These are phyloP conservation scores for Globisporangium nodosum DNA, from an alignment of 352 stramenopile genomes.

Conservation along the genomic window DNA sequence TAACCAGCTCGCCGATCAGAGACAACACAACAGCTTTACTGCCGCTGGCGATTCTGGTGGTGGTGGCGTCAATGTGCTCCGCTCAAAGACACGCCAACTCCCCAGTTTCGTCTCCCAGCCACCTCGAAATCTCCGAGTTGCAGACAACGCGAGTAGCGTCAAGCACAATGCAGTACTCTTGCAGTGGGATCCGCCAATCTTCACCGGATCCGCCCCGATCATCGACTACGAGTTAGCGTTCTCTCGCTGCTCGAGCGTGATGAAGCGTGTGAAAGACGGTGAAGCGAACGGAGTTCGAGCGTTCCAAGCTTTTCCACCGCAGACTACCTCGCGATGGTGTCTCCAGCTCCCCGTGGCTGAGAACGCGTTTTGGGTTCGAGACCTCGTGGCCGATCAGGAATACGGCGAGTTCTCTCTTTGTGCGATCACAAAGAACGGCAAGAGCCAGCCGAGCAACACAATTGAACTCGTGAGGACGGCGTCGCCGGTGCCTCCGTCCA, in stretches of 20 bases:
- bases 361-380: slow-evolving; percentile 36
- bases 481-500: slow-evolving; percentile 27
- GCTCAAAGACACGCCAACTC: background rate
- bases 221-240: slow-evolving; percentile 63
- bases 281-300: background rate
- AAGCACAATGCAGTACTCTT: slow-evolving; percentile 40
- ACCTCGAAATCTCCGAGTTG: slow-evolving; percentile 48
- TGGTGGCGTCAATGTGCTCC: background rate
- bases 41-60: background rate
- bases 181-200: slow-evolving; percentile 62
- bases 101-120: slow-evolving; percentile 55
- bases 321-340: slow-evolving; percentile 50
- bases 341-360: slow-evolving; percentile 34
- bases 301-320: slow-evolving; percentile 19
- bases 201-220: slow-evolving; percentile 59
- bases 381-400: slow-evolving; percentile 34
- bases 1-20: slow-evolving; percentile 24
- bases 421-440: slow-evolving; percentile 54
- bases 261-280: slow-evolving; percentile 1
- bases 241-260: slow-evolving; percentile 15
- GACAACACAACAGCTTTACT: background rate
- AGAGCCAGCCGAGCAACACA: slow-evolving; percentile 39
- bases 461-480: slow-evolving; percentile 28
- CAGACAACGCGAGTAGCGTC: slow-evolving; percentile 14
- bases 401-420: slow-evolving; percentile 42